These are phyloP conservation scores for Epichloe sp. DNA, from an alignment of 2,329 filamentous ascomycete species.

Conservation along the genomic window DNA sequence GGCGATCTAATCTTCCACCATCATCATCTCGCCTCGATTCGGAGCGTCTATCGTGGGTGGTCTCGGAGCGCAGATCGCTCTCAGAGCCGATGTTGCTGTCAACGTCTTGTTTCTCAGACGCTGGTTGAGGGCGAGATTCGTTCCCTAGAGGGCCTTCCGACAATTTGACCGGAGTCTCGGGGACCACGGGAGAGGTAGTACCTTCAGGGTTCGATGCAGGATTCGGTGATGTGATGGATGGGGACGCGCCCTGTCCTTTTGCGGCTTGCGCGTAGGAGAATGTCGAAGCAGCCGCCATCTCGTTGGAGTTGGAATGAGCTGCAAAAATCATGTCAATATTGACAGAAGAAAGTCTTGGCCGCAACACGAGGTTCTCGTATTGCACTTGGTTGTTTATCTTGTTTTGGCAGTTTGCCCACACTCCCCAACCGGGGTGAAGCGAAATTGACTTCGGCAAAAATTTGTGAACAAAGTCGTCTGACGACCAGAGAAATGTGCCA, in stretches of 20 bases:
- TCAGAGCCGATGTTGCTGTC: conserved; percentile 24
- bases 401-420: conserved; percentile 6
- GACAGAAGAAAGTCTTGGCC: background rate
- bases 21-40: conserved; percentile 27
- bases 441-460: conserved; percentile 1
- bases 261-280: conserved; percentile 97
- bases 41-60: conserved; percentile 18
- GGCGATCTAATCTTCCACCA: conserved; percentile 23
- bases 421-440: conserved; percentile 10
- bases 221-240: conserved; percentile 16
- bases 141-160: conserved; percentile 11
- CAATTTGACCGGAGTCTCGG: conserved; percentile 15
- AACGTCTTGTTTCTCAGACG: conserved; percentile 20
- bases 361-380: conserved; percentile 3
- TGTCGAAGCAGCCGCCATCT: conserved; percentile 43
- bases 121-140: conserved; percentile 10
- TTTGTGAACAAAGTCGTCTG: background rate
- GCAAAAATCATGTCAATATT: conserved; percentile 12
- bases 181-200: conserved; percentile 12
- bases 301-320: conserved; percentile 15
- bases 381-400: background rate
- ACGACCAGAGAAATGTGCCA: background rate
- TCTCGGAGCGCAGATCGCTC: conserved; percentile 22
- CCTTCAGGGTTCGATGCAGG: conserved; percentile 14
- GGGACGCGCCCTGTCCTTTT: conserved; percentile 47